Evolutionary conservation across 495 filamentous ascomycete species (phyloP).

Genomic region (Talaromyces borbonicus): DNA sequence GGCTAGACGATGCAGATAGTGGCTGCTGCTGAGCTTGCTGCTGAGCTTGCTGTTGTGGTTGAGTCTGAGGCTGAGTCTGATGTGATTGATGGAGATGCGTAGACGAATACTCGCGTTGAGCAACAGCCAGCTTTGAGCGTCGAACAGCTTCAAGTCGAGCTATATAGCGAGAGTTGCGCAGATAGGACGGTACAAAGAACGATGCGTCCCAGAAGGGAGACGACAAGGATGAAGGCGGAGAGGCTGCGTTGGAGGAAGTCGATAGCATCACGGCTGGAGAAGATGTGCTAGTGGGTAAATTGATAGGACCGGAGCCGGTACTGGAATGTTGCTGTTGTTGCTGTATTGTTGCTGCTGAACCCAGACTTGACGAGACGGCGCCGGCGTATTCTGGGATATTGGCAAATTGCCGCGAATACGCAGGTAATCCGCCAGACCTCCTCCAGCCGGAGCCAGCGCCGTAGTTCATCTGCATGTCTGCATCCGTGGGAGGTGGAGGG

Average conservation of each 20-base stretch:
- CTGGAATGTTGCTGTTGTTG: too few species aligned
- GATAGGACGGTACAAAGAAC: constrained; percentile 76
- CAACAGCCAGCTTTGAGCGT: constrained; percentile 44
- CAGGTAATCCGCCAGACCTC: constrained; percentile 34
- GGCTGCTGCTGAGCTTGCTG: constrained; percentile 23
- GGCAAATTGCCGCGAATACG: constrained; percentile 55
- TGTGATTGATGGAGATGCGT: constrained; percentile 18
- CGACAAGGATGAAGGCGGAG: constrained; percentile 9
- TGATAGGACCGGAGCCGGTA: constrained; percentile 26
- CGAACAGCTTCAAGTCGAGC: constrained; percentile 61
- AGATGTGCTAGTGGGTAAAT: constrained; percentile 14
- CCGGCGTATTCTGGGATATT: constrained; percentile 29
- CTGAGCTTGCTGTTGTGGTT: too few species aligned
- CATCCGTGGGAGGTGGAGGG: constrained; percentile 19
- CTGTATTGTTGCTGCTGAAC: too few species aligned
- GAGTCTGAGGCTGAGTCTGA: constrained; percentile 21
- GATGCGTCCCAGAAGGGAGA: constrained; percentile 18
- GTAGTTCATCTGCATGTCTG: constrained; percentile 37
- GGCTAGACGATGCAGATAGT: constrained; percentile 54
- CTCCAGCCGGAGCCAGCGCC: constrained; percentile 19
- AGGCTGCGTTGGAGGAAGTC: constrained; percentile 17
- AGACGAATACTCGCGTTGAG: constrained; percentile 37
- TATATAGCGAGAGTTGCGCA: constrained; percentile 67
- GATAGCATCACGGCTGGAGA: constrained; percentile 16
- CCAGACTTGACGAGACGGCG: constrained; percentile 4